phyloP scores from a whole-genome alignment of 495 filamentous ascomycete genomes.

The Xylaria acuta region DNA sequence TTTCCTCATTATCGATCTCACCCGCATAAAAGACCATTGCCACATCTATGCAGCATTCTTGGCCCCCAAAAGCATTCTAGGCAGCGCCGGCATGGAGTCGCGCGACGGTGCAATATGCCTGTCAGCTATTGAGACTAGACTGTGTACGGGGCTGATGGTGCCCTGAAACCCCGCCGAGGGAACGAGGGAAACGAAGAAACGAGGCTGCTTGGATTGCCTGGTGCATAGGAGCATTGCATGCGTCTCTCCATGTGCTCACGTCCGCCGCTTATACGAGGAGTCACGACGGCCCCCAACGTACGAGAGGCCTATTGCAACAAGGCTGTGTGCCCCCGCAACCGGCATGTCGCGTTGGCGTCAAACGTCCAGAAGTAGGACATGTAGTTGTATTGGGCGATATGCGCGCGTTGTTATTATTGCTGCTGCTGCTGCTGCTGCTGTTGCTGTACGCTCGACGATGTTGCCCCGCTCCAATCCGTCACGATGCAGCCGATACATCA shows the following conservation, averaged over 20 bases:
- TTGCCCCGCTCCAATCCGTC: constrained; percentile 1
- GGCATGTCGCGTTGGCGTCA: background rate
- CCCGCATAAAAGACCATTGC: background rate
- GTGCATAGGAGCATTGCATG: background rate
- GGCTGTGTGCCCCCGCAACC: constrained; percentile 3
- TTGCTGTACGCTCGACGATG: background rate
- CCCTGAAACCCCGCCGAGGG: too few species aligned
- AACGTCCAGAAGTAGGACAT: background rate
- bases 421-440: too few species aligned
- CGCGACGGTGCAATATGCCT: background rate
- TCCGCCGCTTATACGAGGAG: constrained; percentile 1
- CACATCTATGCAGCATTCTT: background rate
- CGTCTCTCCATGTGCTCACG: background rate
- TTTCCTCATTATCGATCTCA: background rate
- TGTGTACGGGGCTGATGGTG: background rate
- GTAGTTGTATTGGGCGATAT: background rate
- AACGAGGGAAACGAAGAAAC: too few species aligned
- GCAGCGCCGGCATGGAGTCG: background rate
- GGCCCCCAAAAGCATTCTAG: constrained; percentile 9
- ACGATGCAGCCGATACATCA: constrained; percentile 8
- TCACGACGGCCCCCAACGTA: constrained; percentile 8
- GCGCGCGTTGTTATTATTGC: background rate
- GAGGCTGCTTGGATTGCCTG: constrained; percentile 7
- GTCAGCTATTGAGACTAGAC: background rate
- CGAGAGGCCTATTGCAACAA: background rate